A percentile compares a stretch with the other conserved stretches of the same genome.
phyloP scores from a whole-genome alignment of 179 eudicot species.

The Silene noctiflora region DNA sequence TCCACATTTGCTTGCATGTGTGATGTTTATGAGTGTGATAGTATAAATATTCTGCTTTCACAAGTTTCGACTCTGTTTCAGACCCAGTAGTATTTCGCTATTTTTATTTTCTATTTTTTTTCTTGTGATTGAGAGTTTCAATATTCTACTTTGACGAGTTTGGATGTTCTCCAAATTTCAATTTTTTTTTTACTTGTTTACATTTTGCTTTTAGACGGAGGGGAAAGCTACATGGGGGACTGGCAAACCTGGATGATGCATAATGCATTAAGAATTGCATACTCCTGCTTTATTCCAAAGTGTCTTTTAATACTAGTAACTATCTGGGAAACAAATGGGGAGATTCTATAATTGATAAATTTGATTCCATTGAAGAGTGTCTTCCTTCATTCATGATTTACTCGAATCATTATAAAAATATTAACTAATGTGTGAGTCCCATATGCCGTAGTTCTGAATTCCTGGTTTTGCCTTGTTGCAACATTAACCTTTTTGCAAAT shows the following conservation, averaged over 20 bases:
- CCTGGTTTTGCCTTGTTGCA: background rate
- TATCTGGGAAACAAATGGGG: background rate
- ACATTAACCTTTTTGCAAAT: conserved; percentile 14
- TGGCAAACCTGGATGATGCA: background rate
- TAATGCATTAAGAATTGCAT: too few species aligned
- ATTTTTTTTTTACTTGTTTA: too few species aligned
- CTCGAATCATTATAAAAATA: background rate
- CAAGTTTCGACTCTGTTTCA: background rate
- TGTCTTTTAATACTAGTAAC: background rate
- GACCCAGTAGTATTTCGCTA: too few species aligned
- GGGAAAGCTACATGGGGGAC: background rate
- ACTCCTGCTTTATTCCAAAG: background rate
- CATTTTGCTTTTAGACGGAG: background rate
- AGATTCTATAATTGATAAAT: background rate
- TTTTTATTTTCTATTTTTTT: too few species aligned
- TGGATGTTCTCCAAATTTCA: background rate
- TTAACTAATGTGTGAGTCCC: too few species aligned
- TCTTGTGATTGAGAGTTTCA: too few species aligned
- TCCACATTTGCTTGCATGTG: too few species aligned
- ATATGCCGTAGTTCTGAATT: background rate
- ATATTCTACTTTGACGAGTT: too few species aligned
- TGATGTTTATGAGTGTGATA: too few species aligned
- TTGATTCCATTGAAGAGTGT: background rate
- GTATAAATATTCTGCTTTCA: too few species aligned
- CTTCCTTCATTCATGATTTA: too few species aligned